Conservation (phyloP, 176 grass and related monocot genomes). For the Oryza coarctata region DNA sequence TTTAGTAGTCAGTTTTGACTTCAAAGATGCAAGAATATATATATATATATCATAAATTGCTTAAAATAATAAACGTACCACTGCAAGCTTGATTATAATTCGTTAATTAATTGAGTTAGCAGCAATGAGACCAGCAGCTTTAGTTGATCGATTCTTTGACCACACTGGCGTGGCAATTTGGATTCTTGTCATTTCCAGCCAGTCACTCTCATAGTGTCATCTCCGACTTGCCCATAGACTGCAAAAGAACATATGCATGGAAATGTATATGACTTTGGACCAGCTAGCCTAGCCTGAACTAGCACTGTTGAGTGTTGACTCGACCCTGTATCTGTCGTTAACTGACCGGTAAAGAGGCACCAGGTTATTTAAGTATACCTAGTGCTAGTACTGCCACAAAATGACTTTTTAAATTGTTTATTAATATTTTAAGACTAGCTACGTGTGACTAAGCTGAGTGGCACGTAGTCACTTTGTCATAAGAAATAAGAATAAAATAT, state of each 20-base stretch:
- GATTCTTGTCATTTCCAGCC: background rate
- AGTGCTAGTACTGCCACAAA: no score
- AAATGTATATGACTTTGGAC: background rate
- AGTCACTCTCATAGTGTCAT: background rate
- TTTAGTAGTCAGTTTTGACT: background rate
- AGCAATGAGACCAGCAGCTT: background rate
- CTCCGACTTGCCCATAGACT: background rate
- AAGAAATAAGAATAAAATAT: no score
- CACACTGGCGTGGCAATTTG: background rate
- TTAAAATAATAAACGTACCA: background rate
- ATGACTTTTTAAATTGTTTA: no score
- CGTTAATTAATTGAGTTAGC: background rate
- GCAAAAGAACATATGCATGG: background rate
- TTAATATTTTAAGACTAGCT: no score
- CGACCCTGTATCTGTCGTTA: background rate
- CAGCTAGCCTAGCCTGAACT: no score
- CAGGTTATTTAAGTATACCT: background rate
- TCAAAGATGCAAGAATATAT: background rate
- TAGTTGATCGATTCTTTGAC: background rate
- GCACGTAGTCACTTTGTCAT: no score
- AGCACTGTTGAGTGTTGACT: background rate
- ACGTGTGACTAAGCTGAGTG: no score
- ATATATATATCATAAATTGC: no score
- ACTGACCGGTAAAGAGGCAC: background rate
- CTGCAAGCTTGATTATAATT: background rate